Percentiles rank a stretch among this genome's conserved stretches.
phyloP scores from a whole-genome alignment of 148 eudicot genomes.

The Rhododendron williamsianum region DNA sequence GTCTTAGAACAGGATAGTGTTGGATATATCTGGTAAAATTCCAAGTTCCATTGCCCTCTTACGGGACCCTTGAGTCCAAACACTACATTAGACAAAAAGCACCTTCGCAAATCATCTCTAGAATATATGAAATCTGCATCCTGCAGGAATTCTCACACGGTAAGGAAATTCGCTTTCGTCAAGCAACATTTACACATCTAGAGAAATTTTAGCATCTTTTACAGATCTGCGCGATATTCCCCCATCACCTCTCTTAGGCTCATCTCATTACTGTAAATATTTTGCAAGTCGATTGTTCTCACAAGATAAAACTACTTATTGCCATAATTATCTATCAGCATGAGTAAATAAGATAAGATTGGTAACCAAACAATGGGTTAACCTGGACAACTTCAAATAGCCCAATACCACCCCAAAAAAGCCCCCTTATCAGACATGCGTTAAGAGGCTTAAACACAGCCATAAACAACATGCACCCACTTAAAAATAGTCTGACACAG shows the following conservation, averaged over 20 bases:
- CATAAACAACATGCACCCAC: neutral
- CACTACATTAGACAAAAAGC: neutral
- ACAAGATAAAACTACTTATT: neutral
- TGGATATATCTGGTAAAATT: neutral
- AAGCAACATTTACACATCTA: neutral
- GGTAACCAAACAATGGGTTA: neutral
- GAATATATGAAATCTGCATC: neutral
- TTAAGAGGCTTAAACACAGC: neutral
- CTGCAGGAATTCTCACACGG: neutral
- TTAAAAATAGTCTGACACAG: neutral
- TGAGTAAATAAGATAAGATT: neutral
- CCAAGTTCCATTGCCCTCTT: neutral
- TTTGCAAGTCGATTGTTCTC: neutral
- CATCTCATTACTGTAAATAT: neutral
- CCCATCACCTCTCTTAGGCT: neutral
- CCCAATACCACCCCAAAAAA: neutral
- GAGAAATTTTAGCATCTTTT: neutral
- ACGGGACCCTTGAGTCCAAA: neutral
- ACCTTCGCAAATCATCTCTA: neutral
- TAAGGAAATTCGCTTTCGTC: neutral
- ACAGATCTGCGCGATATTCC: neutral
- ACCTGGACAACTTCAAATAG: neutral
- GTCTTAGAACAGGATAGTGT: neutral
- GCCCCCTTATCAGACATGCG: neutral
- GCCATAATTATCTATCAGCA: neutral